Evolutionary conservation across 805 yeast species (phyloP).

Genomic region (Ogataea allantospora): DNA sequence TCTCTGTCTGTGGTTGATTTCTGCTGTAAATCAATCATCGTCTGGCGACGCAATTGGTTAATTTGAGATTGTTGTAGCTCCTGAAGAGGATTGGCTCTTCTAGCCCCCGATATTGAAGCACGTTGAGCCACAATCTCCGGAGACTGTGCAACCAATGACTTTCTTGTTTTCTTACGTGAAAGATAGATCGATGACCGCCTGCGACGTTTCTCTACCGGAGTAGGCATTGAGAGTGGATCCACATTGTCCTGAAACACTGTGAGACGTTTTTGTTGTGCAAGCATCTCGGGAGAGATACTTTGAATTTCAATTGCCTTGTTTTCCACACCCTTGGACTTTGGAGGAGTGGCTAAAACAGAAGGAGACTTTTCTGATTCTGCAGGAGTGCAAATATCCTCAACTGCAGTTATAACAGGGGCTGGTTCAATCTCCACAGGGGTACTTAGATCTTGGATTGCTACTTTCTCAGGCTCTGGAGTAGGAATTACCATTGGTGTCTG

Average conservation of each 20-base stretch:
- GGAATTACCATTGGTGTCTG: slow-evolving; percentile 10
- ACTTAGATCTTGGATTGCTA: slow-evolving; percentile 1
- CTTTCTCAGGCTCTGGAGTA: slow-evolving; percentile 15
- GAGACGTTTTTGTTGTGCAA: slow-evolving; percentile 1
- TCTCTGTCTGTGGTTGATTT: slow-evolving; percentile 5
- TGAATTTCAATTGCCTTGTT: slow-evolving; percentile 13
- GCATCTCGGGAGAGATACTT: slow-evolving; percentile 22
- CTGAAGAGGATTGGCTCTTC: slow-evolving; percentile 11
- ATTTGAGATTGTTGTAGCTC: slow-evolving; percentile 11
- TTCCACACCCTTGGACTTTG: slow-evolving; percentile 8
- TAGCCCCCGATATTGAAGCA: slow-evolving; percentile 4
- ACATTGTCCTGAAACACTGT: slow-evolving; percentile 16
- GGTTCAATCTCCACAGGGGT: slow-evolving; percentile 1
- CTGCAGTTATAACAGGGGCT: not conserved
- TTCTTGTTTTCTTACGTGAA: slow-evolving; percentile 60
- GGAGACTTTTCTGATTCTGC: not conserved
- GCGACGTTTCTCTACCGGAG: slow-evolving; percentile 37
- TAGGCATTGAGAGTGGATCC: slow-evolving; percentile 28
- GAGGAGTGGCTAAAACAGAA: slow-evolving; percentile 14
- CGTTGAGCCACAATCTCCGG: slow-evolving; percentile 3
- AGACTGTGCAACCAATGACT: slow-evolving; percentile 37
- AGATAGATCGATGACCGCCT: slow-evolving; percentile 63
- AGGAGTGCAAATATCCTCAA: slow-evolving; percentile 1
- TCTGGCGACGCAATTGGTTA: slow-evolving; percentile 11
- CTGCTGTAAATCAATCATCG: slow-evolving; percentile 6